Base-by-base conservation (phyloP, 2,329 filamentous ascomycete genomes). In the Decorospora gaudefroyi region DNA sequence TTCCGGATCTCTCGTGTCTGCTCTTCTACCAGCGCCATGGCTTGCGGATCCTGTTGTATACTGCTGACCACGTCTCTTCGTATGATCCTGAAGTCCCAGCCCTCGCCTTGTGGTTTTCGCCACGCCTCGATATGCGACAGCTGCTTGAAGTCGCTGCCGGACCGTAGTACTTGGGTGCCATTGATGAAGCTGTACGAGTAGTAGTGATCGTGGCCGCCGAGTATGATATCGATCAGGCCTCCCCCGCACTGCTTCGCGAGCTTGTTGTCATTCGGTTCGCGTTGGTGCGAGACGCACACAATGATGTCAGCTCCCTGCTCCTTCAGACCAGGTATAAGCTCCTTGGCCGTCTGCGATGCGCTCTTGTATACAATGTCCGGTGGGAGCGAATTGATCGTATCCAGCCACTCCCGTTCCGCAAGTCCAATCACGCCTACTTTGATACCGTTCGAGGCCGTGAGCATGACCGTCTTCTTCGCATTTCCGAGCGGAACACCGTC, bases 71-170 rank as follows among this genome's bases (percentile, higher is more conserved):
- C 74, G 55, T 96, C 89, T 21, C 87, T 79, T 16, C 89, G 80
- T 53, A 78, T 78, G 49, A 96, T 92, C 50, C 85, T 82, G 56
- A 95, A 85, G 53, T 92, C 82, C 90, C 90, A 96, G 12, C 79
- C 78, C 11, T 61, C 74, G 2, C 69, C 75, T 19, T 72, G 68
- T 1, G 66, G 44, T 51, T 79, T 82, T 15, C 82, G 78, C 57
- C 88, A 81, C 1, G 83, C 87, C 68, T 95, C 88, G 38, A 96
- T 80, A 64, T 95, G 95, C 64, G 88, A 93, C 22, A 96, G 75
- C 66, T 96, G 88, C 72, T 93, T 95, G 73, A 96, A 96, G 68
- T 96, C 91, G 12, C 85, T 89, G 0, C 91, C 90, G 0, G 88
- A 95, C 1, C 91, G 82, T n/a, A 96, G 75, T 2, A 95, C 82